phyloP scores from a whole-genome alignment of 176 grass and related monocot genomes.

The Neostapfia colusana region DNA sequence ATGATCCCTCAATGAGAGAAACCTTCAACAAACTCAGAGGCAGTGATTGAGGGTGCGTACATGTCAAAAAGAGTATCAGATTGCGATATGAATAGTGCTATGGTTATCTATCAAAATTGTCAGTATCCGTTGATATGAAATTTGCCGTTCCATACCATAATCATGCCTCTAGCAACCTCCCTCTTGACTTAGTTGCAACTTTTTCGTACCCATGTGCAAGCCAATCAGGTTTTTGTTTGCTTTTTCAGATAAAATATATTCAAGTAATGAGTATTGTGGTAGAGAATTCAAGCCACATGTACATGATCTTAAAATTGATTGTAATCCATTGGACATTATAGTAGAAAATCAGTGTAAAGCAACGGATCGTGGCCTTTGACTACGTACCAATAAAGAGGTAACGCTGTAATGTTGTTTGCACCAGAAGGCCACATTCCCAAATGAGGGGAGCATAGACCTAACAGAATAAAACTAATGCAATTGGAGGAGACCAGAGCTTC shows the following conservation, averaged over 20 bases:
- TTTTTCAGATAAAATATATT: slow-evolving; percentile 3
- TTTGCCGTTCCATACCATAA: neutral
- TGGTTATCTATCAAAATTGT: slow-evolving; percentile 1
- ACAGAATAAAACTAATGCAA: slow-evolving; percentile 3
- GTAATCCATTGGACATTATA: too few relatives aligned
- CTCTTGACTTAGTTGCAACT: slow-evolving; percentile 22
- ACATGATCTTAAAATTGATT: too few relatives aligned
- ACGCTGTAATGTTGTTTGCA: too few relatives aligned
- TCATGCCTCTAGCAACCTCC: slow-evolving; percentile 13
- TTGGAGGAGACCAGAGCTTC: neutral
- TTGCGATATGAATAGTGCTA: slow-evolving; percentile 5
- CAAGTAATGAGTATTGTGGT: too few relatives aligned
- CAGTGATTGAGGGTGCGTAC: neutral
- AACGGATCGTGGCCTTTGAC: too few relatives aligned
- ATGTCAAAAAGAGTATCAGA: slow-evolving; percentile 4
- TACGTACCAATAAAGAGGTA: too few relatives aligned
- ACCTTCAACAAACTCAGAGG: slow-evolving; percentile 5
- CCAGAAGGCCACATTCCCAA: too few relatives aligned
- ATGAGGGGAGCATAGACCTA: neutral
- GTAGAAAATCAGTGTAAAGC: too few relatives aligned
- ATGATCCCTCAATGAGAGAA: slow-evolving; percentile 27
- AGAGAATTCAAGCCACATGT: too few relatives aligned
- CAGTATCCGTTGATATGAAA: slow-evolving; percentile 19
- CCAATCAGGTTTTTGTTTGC: slow-evolving; percentile 9
- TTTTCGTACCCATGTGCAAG: slow-evolving; percentile 11